A percentile compares a stretch with the other conserved stretches of the same genome.
These are phyloP conservation scores for Tolypocladium paradoxum DNA, from an alignment of 2,329 filamentous ascomycete species.

Conservation along the genomic window DNA sequence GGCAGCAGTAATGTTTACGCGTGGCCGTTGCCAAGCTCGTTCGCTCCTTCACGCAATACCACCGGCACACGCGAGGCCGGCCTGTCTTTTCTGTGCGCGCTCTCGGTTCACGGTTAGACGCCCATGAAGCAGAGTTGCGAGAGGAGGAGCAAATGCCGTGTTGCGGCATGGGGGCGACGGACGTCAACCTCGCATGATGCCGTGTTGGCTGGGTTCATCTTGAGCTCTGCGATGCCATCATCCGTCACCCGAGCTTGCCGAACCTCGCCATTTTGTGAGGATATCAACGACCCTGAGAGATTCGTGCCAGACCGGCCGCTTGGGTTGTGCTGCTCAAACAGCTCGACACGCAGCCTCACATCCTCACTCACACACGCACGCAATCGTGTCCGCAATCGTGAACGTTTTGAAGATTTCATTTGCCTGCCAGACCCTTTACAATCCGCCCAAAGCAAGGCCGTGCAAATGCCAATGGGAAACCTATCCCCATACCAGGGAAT, in stretches of 20 bases:
- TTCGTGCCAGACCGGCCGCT: neutral
- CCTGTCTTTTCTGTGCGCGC: neutral
- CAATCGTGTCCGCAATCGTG: slow-evolving; percentile 14
- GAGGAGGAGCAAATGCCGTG: neutral
- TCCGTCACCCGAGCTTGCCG: neutral
- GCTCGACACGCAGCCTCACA: neutral
- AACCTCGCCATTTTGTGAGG: neutral
- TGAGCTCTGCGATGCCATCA: neutral
- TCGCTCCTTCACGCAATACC: neutral
- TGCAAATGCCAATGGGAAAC: slow-evolving; percentile 39
- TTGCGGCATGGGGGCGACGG: neutral
- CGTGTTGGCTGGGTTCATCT: neutral
- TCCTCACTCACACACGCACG: neutral
- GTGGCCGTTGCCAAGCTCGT: neutral
- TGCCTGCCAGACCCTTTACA: slow-evolving; percentile 40
- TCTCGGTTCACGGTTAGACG: neutral
- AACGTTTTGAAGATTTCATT: slow-evolving; percentile 38
- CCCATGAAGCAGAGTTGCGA: neutral
- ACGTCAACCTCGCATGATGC: neutral
- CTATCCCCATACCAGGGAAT: slow-evolving; percentile 27
- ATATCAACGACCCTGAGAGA: neutral
- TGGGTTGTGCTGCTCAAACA: neutral
- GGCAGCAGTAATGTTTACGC: neutral
- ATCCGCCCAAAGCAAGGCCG: slow-evolving; percentile 37
- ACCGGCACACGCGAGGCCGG: too few relatives aligned